Percentiles rank a stretch among this genome's conserved stretches.
phyloP scores from a whole-genome alignment of 495 filamentous ascomycete species.

The Tuber magnatum region DNA sequence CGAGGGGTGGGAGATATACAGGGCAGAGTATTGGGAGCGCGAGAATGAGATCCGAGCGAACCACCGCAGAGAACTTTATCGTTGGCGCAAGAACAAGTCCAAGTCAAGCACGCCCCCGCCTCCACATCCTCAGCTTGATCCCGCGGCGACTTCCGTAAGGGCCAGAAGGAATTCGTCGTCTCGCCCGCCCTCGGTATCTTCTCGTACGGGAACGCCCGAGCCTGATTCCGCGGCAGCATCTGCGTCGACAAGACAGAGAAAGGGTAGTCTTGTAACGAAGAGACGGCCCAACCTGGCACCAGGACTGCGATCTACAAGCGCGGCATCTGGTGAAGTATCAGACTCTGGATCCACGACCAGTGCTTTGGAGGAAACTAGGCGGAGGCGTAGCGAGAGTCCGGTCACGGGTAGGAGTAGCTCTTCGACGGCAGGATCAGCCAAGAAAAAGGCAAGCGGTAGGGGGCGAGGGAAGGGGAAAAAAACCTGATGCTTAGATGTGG shows the following conservation, averaged over 20 bases:
- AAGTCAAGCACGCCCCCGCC: neutral
- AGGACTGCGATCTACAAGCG: constrained; percentile 13
- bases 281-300: constrained; percentile 24
- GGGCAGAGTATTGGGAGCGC: constrained; percentile 90
- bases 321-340: constrained; percentile 25
- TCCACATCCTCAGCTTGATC: neutral
- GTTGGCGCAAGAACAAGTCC: neutral
- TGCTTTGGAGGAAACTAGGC: constrained; percentile 2
- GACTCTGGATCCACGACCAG: constrained; percentile 32
- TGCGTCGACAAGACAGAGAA: constrained; percentile 13
- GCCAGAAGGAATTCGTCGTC: neutral
- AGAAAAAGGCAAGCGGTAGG: constrained; percentile 13
- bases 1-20: constrained; percentile 94
- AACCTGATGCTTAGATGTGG: neutral
- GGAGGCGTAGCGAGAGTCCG: constrained; percentile 30
- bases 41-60: constrained; percentile 83
- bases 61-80: constrained; percentile 52
- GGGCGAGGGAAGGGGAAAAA: constrained; percentile 14
- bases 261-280: constrained; percentile 21
- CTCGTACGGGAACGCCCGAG: constrained; percentile 28
- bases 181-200: constrained; percentile 21
- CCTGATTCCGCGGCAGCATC: constrained; percentile 19
- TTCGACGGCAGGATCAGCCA: constrained; percentile 17
- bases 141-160: neutral
- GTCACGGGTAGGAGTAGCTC: constrained; percentile 20